phyloP scores from a whole-genome alignment of 2,329 filamentous ascomycete genomes.

The Pyrenochaeta sp. region DNA sequence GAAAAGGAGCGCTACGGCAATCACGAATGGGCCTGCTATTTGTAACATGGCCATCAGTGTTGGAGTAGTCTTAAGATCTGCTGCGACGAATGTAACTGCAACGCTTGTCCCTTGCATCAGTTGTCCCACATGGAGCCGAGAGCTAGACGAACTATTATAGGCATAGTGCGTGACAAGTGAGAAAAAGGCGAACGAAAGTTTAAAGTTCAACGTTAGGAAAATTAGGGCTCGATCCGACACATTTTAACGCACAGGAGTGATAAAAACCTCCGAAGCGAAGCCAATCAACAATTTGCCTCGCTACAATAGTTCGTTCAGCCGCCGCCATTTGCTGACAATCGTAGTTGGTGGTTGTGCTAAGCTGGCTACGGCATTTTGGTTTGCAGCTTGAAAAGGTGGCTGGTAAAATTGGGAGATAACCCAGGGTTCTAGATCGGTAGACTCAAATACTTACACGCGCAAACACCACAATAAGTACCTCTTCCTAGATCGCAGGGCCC shows the following conservation, averaged over 20 bases:
- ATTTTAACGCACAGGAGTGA: background rate
- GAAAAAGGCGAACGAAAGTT: background rate
- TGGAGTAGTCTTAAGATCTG: background rate
- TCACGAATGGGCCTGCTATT: background rate
- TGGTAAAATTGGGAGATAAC: no score
- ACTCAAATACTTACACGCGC: no score
- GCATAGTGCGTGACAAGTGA: background rate
- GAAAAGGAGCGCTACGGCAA: no score
- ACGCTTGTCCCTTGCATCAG: background rate
- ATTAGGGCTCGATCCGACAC: background rate
- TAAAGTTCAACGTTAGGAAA: background rate
- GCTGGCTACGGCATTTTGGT: no score
- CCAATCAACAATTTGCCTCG: background rate
- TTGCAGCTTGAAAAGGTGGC: no score
- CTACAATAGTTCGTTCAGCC: background rate
- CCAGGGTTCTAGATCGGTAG: no score
- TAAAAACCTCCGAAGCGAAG: background rate
- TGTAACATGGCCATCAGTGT: background rate
- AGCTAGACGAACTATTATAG: background rate
- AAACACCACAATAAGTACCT: no score
- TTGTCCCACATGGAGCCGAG: background rate
- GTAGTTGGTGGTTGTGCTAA: background rate
- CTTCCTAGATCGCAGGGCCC: no score
- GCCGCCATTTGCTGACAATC: background rate
- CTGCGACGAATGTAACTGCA: background rate